These are phyloP conservation scores for Drechslerella dactyloides DNA, from an alignment of 2,329 filamentous ascomycete genomes.

Conservation along the genomic window DNA sequence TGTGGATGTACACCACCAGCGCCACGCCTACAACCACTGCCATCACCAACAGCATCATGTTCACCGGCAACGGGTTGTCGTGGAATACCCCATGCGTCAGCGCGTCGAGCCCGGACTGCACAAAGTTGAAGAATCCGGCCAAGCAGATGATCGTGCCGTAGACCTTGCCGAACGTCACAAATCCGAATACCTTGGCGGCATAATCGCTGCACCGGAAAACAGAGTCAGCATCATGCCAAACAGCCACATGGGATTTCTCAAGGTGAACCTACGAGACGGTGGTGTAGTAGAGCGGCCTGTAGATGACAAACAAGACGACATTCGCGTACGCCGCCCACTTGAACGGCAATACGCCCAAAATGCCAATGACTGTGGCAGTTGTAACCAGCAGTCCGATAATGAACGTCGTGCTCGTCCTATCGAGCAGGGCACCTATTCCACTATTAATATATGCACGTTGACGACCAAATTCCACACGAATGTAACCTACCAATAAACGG, in stretches of 20 bases:
- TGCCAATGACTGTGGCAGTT: constrained; percentile 75
- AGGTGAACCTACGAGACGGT: constrained; percentile 70
- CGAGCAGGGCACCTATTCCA: constrained; percentile 70
- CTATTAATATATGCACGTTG: not conserved
- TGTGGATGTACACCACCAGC: constrained; percentile 71
- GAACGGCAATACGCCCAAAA: constrained; percentile 73
- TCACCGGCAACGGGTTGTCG: constrained; percentile 77
- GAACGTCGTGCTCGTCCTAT: constrained; percentile 74
- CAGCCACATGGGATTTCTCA: constrained; percentile 53
- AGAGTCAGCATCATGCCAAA: constrained; percentile 19
- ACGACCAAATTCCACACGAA: not conserved
- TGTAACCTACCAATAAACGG: constrained; percentile 69
- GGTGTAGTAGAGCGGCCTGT: constrained; percentile 89
- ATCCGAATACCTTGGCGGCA: constrained; percentile 88
- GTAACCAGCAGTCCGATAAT: constrained; percentile 74
- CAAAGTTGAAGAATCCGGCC: constrained; percentile 82
- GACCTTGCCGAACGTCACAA: constrained; percentile 90
- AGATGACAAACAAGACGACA: constrained; percentile 78
- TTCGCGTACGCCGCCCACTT: constrained; percentile 76
- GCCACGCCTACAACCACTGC: constrained; percentile 70
- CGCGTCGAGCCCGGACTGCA: constrained; percentile 78
- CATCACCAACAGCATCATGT: constrained; percentile 69
- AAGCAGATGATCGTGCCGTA: constrained; percentile 89
- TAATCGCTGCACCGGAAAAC: constrained; percentile 70
- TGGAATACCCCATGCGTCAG: constrained; percentile 75